A percentile compares a stretch with the other conserved stretches of the same genome.
Conservation (phyloP, 169 alveolate genomes). For the Cryptosporidium viatorum region DNA sequence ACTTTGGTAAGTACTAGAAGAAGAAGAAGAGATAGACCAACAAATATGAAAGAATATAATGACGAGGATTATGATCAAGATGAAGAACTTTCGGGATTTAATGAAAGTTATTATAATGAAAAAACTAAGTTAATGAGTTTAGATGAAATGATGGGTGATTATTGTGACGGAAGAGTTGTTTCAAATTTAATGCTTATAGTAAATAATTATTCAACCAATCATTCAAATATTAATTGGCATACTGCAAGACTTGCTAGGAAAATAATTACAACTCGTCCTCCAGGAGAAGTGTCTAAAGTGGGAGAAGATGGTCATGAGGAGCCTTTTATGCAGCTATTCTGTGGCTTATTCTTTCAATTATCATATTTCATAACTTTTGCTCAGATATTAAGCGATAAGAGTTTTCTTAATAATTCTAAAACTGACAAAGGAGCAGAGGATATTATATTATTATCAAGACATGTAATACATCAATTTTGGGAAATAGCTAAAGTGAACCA, state of each 20-base stretch:
- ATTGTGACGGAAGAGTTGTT: slow-evolving; percentile 66
- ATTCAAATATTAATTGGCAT: slow-evolving; percentile 72
- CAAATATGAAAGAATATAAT: slow-evolving; percentile 32
- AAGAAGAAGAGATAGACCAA: slow-evolving; percentile 62
- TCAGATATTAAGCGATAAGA: slow-evolving; percentile 30
- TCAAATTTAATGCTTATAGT: slow-evolving; percentile 35
- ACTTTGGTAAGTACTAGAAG: slow-evolving; percentile 21
- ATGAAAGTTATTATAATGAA: slow-evolving; percentile 23
- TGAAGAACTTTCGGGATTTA: slow-evolving; percentile 24
- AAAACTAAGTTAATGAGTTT: slow-evolving; percentile 45
- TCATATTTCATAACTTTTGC: slow-evolving; percentile 62
- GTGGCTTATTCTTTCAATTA: slow-evolving; percentile 65
- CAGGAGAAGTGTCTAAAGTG: not conserved
- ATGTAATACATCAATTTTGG: slow-evolving; percentile 67
- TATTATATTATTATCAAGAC: slow-evolving; percentile 42
- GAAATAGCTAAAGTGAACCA: slow-evolving; percentile 34
- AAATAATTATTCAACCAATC: slow-evolving; percentile 46
- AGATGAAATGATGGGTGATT: slow-evolving; percentile 67
- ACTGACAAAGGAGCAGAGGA: slow-evolving; percentile 65
- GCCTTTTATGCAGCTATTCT: slow-evolving; percentile 21
- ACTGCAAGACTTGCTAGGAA: slow-evolving; percentile 66
- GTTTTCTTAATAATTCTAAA: slow-evolving; percentile 8
- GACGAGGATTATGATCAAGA: slow-evolving; percentile 21
- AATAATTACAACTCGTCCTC: slow-evolving; percentile 58
- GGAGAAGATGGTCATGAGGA: not conserved